A percentile compares a stretch with the other conserved stretches of the same genome.
phyloP scores from a whole-genome alignment of 805 yeast genomes.

The Candida endomychidarum region DNA sequence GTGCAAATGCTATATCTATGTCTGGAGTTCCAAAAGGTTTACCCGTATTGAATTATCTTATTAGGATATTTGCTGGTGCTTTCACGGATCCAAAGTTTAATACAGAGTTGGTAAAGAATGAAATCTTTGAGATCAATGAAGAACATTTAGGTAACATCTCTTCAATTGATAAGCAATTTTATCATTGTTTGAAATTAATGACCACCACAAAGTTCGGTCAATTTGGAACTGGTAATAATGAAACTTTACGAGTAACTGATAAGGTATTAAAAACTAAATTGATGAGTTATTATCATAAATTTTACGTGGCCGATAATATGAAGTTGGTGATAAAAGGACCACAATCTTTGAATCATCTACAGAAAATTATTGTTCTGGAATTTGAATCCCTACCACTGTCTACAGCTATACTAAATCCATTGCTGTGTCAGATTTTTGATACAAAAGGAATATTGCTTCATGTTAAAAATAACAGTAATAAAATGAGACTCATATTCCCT shows the following conservation, averaged over 20 bases:
- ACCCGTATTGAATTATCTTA: constrained; percentile 44
- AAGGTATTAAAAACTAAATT: constrained; percentile 34
- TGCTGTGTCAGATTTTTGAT: too few relatives aligned
- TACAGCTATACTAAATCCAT: not conserved
- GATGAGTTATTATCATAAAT: constrained; percentile 37
- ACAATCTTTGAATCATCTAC: constrained; percentile 58
- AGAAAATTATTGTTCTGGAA: constrained; percentile 46
- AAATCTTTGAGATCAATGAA: constrained; percentile 60
- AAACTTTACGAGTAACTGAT: constrained; percentile 45
- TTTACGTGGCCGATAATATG: constrained; percentile 51
- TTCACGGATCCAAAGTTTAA: constrained; percentile 54
- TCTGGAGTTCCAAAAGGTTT: constrained; percentile 24
- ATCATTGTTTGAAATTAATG: constrained; percentile 57
- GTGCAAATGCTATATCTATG: constrained; percentile 15
- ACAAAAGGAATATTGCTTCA: constrained; percentile 23
- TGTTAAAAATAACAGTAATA: not conserved
- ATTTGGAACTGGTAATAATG: constrained; percentile 64
- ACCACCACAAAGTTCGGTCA: constrained; percentile 54
- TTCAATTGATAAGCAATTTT: constrained; percentile 46
- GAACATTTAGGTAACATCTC: constrained; percentile 61
- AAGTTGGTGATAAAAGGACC: constrained; percentile 64
- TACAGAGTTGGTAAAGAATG: constrained; percentile 42
- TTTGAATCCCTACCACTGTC: constrained; percentile 29
- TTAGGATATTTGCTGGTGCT: constrained; percentile 51
- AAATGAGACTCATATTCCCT: constrained; percentile 37